These are phyloP conservation scores for Saturnispora bothae DNA, from an alignment of 805 yeast species.

Conservation along the genomic window DNA sequence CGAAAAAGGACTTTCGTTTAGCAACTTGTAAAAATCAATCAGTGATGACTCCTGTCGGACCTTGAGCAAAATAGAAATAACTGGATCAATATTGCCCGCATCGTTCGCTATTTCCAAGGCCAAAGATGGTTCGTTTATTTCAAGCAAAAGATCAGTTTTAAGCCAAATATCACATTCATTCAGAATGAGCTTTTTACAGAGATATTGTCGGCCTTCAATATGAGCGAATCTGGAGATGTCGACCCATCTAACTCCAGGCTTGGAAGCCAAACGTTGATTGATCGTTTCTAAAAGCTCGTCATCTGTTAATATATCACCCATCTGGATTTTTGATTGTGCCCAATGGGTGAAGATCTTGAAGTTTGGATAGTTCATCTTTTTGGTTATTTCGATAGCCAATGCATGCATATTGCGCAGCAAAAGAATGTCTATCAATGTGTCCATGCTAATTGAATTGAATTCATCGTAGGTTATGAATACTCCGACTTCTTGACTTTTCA, in stretches of 20 bases:
- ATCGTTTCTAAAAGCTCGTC: constrained; percentile 43
- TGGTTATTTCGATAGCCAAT: constrained; percentile 52
- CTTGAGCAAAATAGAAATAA: constrained; percentile 44
- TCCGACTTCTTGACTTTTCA: constrained; percentile 57
- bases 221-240: constrained; percentile 55
- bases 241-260: constrained; percentile 37
- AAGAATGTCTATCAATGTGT: constrained; percentile 45
- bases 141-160: constrained; percentile 54
- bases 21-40: constrained; percentile 59
- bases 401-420: constrained; percentile 49
- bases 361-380: constrained; percentile 35
- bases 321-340: constrained; percentile 64
- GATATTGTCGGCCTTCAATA: constrained; percentile 67
- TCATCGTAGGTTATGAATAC: constrained; percentile 55
- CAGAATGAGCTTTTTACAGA: constrained; percentile 59
- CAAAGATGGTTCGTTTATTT: constrained; percentile 49
- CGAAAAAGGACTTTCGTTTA: constrained; percentile 30
- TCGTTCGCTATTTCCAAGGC: constrained; percentile 62
- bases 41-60: constrained; percentile 44
- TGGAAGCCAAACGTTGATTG: constrained; percentile 32
- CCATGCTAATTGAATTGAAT: constrained; percentile 40
- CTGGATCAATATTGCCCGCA: constrained; percentile 49
- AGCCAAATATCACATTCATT: constrained; percentile 54
- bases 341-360: constrained; percentile 59
- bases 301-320: constrained; percentile 46